These are phyloP conservation scores for Tolypocladium amazonense DNA, from an alignment of 2,329 filamentous ascomycete genomes.

Conservation along the genomic window DNA sequence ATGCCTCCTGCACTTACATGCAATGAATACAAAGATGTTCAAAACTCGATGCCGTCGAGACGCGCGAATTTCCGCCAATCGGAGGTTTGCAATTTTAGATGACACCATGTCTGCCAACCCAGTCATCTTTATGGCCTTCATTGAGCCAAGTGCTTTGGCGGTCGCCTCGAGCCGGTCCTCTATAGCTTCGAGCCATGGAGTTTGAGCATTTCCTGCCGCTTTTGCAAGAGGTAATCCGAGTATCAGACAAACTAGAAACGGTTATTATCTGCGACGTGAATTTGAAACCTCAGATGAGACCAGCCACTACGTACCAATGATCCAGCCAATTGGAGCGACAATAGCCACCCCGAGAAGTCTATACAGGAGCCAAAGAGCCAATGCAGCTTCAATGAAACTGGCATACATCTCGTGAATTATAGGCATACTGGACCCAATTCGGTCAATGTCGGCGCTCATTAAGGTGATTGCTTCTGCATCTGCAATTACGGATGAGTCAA, in stretches of 20 bases:
- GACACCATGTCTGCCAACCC: slow-evolving; percentile 24
- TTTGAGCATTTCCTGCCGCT: slow-evolving; percentile 10
- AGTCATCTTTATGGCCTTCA: slow-evolving; percentile 32
- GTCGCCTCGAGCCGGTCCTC: slow-evolving; percentile 14
- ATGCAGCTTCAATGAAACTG: slow-evolving; percentile 19
- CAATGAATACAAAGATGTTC: slow-evolving; percentile 6
- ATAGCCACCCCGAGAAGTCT: slow-evolving; percentile 12
- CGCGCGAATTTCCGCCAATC: slow-evolving; percentile 23
- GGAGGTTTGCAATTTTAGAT: slow-evolving; percentile 19
- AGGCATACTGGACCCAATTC: slow-evolving; percentile 14
- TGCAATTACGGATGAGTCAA: slow-evolving; percentile 17
- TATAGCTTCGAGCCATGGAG: slow-evolving; percentile 15
- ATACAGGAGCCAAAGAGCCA: slow-evolving; percentile 23
- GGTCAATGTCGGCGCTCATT: slow-evolving; percentile 33
- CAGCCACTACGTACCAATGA: slow-evolving; percentile 6
- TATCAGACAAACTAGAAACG: slow-evolving; percentile 2
- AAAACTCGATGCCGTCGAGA: slow-evolving; percentile 13
- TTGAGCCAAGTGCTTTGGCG: slow-evolving; percentile 12
- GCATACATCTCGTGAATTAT: slow-evolving; percentile 23
- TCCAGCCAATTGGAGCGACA: slow-evolving; percentile 9
- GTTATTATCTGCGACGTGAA: neutral
- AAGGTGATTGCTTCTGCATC: slow-evolving; percentile 19
- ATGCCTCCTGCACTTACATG: slow-evolving; percentile 3
- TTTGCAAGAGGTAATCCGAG: slow-evolving; percentile 11
- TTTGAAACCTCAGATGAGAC: neutral